These are phyloP conservation scores for Pseudevernia furfuracea DNA, from an alignment of 495 filamentous ascomycete species.

Conservation along the genomic window DNA sequence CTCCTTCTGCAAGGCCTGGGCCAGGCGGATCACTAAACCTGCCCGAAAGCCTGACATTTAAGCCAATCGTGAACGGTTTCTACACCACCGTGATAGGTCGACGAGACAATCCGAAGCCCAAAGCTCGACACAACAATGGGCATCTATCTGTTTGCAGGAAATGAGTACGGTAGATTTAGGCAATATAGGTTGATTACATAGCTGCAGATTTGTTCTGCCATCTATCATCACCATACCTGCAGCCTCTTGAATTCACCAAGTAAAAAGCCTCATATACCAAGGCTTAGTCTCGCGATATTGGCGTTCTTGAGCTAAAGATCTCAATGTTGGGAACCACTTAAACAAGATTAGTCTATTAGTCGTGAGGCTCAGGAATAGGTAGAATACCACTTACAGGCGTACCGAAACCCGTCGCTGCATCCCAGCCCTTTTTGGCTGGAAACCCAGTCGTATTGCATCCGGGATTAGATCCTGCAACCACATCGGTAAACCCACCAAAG, in stretches of 20 bases:
- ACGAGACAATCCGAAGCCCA: not conserved
- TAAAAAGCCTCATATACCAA: slow-evolving; percentile 6
- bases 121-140: not conserved
- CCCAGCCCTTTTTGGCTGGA: slow-evolving; percentile 50
- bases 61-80: not conserved
- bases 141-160: not conserved
- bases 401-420: slow-evolving; percentile 51
- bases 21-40: not conserved
- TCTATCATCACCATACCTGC: not conserved
- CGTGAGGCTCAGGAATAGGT: not conserved
- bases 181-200: not conserved
- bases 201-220: not conserved
- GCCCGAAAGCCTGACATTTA: not conserved
- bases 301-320: slow-evolving; percentile 6
- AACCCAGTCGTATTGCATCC: slow-evolving; percentile 46
- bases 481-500: slow-evolving; percentile 50
- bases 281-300: slow-evolving; percentile 8
- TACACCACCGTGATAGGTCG: not conserved
- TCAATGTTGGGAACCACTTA: slow-evolving; percentile 12
- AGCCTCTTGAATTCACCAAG: not conserved
- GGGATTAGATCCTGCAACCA: slow-evolving; percentile 47
- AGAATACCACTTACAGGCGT: slow-evolving; percentile 35
- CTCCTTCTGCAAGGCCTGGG: not conserved
- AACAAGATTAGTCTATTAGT: too few relatives aligned
- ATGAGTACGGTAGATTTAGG: not conserved